Evolutionary conservation across 2,329 filamentous ascomycete species (phyloP), one percentile per base, ranked within the genome.

Genomic region (Nemania sp.): DNA sequence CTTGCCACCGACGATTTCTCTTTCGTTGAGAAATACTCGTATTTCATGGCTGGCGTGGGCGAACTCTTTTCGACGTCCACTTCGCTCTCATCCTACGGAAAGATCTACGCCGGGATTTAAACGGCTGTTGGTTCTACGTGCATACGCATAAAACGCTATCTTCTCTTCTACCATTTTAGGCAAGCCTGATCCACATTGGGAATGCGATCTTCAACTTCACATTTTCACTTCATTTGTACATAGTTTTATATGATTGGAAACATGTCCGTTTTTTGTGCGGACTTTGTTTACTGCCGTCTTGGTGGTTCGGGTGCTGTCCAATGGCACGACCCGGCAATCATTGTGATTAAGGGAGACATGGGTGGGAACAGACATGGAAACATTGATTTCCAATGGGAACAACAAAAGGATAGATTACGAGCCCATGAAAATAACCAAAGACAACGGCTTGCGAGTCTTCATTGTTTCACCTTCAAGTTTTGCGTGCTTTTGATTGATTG

Each of bases 11-110:
- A 82, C 26, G 77, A 77, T 55, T 83, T 82, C 73, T 75, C 77
- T 60, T 88, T 85, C 76, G 82, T 89, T 53, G 79, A 86, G 73
- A 84, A 82, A 68, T 89, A 88, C 80, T 82, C 87, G 26, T 89
- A 87, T 83, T 89, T 87, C 79, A 86, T 85, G 82, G 84, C 84
- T 22, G 73, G 74, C 51, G 74, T 80, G 22, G 81, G 80, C 72
- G 76, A 78, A 61, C 80, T 87, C 71, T 79, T 87, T 54, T 80
- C 78, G 35, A 58, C 75, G n/a, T n/a, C n/a, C 53, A 78, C 76
- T 27, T 35, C 76, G n/a, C 79, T 86, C 26, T 87, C 81, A 81
- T 68, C 70, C 24, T 82, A 81, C 70, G 87, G 87, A 75, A 75
- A 82, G 72, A 81, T 82, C 64, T 89, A 85, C 73, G 86, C 85